Evolutionary conservation across 108 stramenopile species (phyloP).

Genomic region (Nitzschia putrida): DNA sequence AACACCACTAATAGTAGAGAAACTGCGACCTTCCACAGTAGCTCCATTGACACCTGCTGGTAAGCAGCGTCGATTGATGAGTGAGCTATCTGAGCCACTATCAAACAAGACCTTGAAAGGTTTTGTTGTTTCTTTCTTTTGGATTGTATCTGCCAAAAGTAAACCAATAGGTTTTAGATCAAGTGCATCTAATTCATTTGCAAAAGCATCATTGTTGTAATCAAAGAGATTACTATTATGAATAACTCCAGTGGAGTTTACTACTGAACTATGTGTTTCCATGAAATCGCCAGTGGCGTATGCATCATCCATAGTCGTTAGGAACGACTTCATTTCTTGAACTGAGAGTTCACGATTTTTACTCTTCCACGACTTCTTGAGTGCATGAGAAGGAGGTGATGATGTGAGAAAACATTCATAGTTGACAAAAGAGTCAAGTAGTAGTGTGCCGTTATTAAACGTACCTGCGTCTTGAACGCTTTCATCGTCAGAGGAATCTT

Average conservation of each 20-base stretch:
- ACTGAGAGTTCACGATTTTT: too few species aligned
- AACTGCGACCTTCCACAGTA: background rate
- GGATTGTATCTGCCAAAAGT: background rate
- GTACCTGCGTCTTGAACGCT: background rate
- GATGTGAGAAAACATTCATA: background rate
- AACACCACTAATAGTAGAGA: background rate
- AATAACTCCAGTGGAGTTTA: background rate
- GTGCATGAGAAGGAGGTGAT: too few species aligned
- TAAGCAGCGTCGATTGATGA: background rate
- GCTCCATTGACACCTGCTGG: background rate
- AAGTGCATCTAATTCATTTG: background rate
- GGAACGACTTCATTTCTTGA: too few species aligned
- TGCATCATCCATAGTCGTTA: too few species aligned
- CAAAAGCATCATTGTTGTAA: background rate
- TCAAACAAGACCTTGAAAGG: slow-evolving; percentile 3
- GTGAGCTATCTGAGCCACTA: slow-evolving; percentile 1
- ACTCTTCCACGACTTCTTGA: too few species aligned
- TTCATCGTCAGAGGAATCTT: background rate
- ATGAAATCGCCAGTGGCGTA: too few species aligned
- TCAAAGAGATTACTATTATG: background rate
- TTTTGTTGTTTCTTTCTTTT: background rate
- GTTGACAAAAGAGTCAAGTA: too few species aligned
- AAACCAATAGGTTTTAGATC: background rate
- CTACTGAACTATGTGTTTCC: background rate
- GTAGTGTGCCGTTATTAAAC: background rate